Conservation (phyloP, 2,329 filamentous ascomycete genomes). For the Botrytis tulipae region DNA sequence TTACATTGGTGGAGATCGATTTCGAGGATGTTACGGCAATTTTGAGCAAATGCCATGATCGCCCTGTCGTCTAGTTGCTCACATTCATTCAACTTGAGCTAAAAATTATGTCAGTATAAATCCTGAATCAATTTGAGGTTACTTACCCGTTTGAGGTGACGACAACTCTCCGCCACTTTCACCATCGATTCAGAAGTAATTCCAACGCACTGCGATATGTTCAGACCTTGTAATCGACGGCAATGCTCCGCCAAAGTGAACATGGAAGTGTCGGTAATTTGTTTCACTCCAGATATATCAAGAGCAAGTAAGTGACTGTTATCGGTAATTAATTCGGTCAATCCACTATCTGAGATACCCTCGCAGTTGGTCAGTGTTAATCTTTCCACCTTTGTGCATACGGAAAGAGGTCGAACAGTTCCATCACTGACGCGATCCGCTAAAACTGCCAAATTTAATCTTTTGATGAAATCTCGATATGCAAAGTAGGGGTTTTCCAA, state of each 20-base stretch:
- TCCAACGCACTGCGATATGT: constrained; percentile 81
- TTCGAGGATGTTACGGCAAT: constrained; percentile 91
- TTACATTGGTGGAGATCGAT: constrained; percentile 90
- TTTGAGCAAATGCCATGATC: constrained; percentile 78
- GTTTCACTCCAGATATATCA: constrained; percentile 78
- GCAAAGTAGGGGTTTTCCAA: constrained; percentile 76
- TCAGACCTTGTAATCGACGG: constrained; percentile 82
- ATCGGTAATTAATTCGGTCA: constrained; percentile 74
- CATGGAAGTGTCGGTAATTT: constrained; percentile 81
- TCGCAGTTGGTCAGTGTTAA: constrained; percentile 89
- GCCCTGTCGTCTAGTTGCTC: constrained; percentile 78
- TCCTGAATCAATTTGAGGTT: background rate
- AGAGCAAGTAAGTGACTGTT: constrained; percentile 82
- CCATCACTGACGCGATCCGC: constrained; percentile 79
- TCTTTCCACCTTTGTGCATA: constrained; percentile 88
- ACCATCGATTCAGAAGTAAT: constrained; percentile 86
- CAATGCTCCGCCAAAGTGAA: constrained; percentile 77
- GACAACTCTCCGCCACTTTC: constrained; percentile 75
- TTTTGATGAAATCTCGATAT: constrained; percentile 87
- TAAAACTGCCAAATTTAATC: constrained; percentile 83
- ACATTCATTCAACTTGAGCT: constrained; percentile 95
- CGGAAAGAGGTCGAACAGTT: constrained; percentile 75
- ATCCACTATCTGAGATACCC: constrained; percentile 77
- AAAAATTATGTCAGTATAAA: constrained; percentile 25
- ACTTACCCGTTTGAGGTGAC: constrained; percentile 78